Evolutionary conservation across 345 rosid species (phyloP), one percentile per base, ranked within the genome.

Genomic region (Eutrema yunnanense): DNA sequence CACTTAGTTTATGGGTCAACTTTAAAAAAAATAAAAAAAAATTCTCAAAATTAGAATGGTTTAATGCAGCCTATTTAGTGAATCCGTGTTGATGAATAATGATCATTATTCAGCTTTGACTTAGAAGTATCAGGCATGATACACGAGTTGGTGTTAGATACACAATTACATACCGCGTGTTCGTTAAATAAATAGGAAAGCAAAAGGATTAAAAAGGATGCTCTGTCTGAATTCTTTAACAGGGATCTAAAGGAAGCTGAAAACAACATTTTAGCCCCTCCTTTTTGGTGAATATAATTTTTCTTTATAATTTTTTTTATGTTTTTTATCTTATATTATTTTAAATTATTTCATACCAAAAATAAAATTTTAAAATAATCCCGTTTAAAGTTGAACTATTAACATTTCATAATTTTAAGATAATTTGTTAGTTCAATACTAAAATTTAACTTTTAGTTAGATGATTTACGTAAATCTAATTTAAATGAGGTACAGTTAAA

Each of bases 51-150:
- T 51, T 8, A 50, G 16, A 62, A 42, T 14, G 42, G 29, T 53
- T 42, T 37, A 13, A 44, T 46, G 57, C 52, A 73, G 6, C 34
- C 32, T 36, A 34, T 16, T 61, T 61, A 22, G 22, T 19, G 22
- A 19, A 19, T 19, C 22, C 22, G 16, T 72, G 56, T 38, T 14
- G 6, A 57, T 48, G 22, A 19, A 19, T 19, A 19, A 16, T 16
- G 42, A 13, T 49, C 43, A 32, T 38, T 41, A 13, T 29, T 68
- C 30, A 58, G 65, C 7, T 56, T 64, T 43, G 48, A n/a, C 13
- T 49, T 62, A 19, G 47, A 68, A 52, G 3, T 52, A 33, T 26
- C 19, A 61, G 69, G 69, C 69, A 14, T 75, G 69, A 33, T 42
- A 26, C 62, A 51, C 12, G 73, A 56, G 50, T 57, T 57, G 32